Conservation (phyloP, 352 stramenopile species). For the Phytophthora agathidicida region DNA sequence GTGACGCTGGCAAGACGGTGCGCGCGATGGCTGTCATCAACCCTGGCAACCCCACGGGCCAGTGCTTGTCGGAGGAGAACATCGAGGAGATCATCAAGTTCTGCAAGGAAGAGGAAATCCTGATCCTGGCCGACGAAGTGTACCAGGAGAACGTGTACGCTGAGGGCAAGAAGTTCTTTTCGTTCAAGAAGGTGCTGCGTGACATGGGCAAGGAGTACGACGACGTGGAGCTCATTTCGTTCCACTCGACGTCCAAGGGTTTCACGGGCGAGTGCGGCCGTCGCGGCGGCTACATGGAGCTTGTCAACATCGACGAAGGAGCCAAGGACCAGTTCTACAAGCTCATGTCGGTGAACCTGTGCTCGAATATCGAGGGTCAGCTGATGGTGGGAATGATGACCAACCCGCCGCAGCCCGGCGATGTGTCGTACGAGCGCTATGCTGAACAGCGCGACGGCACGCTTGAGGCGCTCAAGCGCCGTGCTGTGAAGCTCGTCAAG, state of each 20-base stretch:
- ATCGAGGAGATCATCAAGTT: conserved; percentile 97
- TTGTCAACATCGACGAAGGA: conserved; percentile 93
- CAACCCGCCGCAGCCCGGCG: conserved; percentile 91
- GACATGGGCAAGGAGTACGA: conserved; percentile 86
- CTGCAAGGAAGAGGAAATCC: conserved; percentile 93
- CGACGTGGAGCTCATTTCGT: conserved; percentile 97
- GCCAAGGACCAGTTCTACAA: conserved; percentile 99
- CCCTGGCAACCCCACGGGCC: conserved; percentile 98
- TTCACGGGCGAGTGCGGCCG: conserved; percentile 99
- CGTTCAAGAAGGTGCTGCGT: conserved; percentile 94
- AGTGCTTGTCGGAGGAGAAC: conserved; percentile 86
- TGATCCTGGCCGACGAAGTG: conserved; percentile 98
- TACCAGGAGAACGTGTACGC: conserved; percentile 99
- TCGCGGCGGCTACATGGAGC: conserved; percentile 96
- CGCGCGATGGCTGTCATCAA: conserved; percentile 99
- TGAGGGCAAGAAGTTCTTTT: conserved; percentile 92
- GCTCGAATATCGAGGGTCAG: conserved; percentile 97
- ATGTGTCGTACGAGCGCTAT: conserved; percentile 92
- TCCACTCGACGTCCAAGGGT: conserved; percentile 99
- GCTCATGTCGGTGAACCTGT: conserved; percentile 97
- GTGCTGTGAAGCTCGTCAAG: conserved; percentile 92
- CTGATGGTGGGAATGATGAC: conserved; percentile 99
- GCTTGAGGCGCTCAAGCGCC: conserved; percentile 94
- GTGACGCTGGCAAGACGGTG: conserved; percentile 90
- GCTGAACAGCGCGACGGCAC: conserved; percentile 91